These are phyloP conservation scores for Penicillium lividum DNA, from an alignment of 495 filamentous ascomycete genomes.

Conservation along the genomic window DNA sequence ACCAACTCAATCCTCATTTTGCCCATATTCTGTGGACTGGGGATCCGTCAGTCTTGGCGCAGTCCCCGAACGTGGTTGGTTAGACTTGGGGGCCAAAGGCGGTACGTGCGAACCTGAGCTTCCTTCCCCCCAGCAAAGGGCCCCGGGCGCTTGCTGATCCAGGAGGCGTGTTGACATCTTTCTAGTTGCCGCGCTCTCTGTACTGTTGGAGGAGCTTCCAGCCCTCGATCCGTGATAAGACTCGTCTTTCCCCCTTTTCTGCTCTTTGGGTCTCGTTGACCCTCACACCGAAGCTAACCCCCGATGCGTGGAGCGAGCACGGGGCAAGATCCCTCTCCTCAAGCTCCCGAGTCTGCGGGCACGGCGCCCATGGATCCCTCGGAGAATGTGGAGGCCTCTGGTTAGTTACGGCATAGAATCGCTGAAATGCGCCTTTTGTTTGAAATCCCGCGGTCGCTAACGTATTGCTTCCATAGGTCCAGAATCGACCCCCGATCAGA, in stretches of 20 bases:
- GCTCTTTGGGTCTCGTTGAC: slow-evolving; percentile 10
- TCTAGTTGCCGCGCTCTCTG: slow-evolving; percentile 26
- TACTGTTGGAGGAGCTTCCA: slow-evolving; percentile 12
- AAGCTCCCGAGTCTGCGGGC: slow-evolving; percentile 33
- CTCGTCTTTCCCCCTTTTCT: slow-evolving; percentile 8
- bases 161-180: slow-evolving; percentile 39
- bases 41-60: slow-evolving; percentile 14
- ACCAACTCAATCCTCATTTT: slow-evolving; percentile 13
- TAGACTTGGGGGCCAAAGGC: slow-evolving; percentile 25
- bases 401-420: slow-evolving; percentile 17
- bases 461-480: slow-evolving; percentile 25
- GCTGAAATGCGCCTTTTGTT: neutral
- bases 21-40: slow-evolving; percentile 18
- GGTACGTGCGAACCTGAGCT: slow-evolving; percentile 26
- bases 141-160: slow-evolving; percentile 32
- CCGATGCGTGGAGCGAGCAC: slow-evolving; percentile 43
- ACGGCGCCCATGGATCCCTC: slow-evolving; percentile 43
- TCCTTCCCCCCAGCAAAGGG: slow-evolving; percentile 14
- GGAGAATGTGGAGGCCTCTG: slow-evolving; percentile 23
- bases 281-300: slow-evolving; percentile 19
- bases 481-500: slow-evolving; percentile 32
- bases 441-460: slow-evolving; percentile 14
- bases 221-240: slow-evolving; percentile 1
- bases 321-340: slow-evolving; percentile 36
- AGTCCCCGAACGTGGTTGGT: slow-evolving; percentile 19